These are phyloP conservation scores for Schizochytrium sp. DNA, from an alignment of 108 stramenopile genomes.

Conservation along the genomic window DNA sequence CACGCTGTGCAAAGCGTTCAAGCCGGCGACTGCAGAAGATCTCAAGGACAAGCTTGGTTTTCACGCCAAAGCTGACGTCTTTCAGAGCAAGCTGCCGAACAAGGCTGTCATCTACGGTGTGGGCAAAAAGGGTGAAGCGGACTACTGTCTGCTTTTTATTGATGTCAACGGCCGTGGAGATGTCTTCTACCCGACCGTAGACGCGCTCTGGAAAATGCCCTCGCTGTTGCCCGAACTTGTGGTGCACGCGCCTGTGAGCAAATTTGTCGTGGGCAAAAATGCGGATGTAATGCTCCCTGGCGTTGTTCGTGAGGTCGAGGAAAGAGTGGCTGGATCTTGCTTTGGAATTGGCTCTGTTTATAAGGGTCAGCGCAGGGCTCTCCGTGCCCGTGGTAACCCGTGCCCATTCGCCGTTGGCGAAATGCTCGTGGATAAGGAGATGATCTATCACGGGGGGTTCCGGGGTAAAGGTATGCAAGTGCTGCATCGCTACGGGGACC, in stretches of 20 bases:
- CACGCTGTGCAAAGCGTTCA: constrained; percentile 39
- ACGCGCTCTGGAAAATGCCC: constrained; percentile 16
- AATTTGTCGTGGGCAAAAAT: constrained; percentile 29
- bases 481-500: constrained; percentile 25
- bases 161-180: constrained; percentile 26
- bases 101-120: constrained; percentile 36
- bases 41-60: neutral
- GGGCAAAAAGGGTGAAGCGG: constrained; percentile 10
- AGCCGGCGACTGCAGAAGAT: constrained; percentile 25
- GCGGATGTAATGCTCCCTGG: constrained; percentile 14
- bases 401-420: constrained; percentile 11
- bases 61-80: constrained; percentile 16
- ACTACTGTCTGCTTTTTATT: constrained; percentile 13
- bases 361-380: constrained; percentile 26
- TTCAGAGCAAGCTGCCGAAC: constrained; percentile 43
- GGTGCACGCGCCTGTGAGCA: constrained; percentile 41
- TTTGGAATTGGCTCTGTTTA: constrained; percentile 2
- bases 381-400: neutral
- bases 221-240: neutral
- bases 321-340: constrained; percentile 4
- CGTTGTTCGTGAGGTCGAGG: constrained; percentile 10
- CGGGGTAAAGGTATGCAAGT: constrained; percentile 9
- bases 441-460: constrained; percentile 23
- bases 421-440: constrained; percentile 29
- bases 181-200: neutral